phyloP scores from a whole-genome alignment of 345 rosid genomes.

The Arabidopsis suecica region DNA sequence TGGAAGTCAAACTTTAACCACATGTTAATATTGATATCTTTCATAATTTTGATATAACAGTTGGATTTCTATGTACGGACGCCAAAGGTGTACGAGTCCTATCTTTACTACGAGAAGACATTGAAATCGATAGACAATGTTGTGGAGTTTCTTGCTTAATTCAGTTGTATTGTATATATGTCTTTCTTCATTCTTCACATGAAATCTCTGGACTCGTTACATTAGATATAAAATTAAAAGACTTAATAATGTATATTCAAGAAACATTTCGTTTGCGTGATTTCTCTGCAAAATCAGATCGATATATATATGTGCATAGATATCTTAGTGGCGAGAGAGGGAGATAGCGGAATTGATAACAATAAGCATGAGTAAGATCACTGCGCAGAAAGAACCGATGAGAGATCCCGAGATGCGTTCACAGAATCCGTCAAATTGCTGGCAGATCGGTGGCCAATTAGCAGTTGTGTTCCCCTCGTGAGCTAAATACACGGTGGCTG shows the following conservation, averaged over 20 bases:
- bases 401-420: conserved; percentile 63
- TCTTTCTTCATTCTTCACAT: not conserved
- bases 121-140: conserved; percentile 74
- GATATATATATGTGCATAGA: not conserved
- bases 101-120: conserved; percentile 84
- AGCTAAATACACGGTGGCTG: conserved; percentile 46
- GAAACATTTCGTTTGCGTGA: not conserved
- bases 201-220: conserved; percentile 16
- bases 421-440: conserved; percentile 62
- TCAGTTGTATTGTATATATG: not conserved
- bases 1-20: not conserved
- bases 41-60: conserved; percentile 45
- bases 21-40: not conserved
- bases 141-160: conserved; percentile 59
- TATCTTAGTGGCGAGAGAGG: conserved; percentile 46
- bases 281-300: not conserved
- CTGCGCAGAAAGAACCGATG: conserved; percentile 65
- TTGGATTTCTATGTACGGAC: conserved; percentile 73
- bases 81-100: conserved; percentile 91
- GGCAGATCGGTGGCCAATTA: conserved; percentile 73
- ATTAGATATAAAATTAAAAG: conserved; percentile 9
- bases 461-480: conserved; percentile 43
- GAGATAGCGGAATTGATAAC: conserved; percentile 57
- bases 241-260: not conserved
- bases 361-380: conserved; percentile 49